These are phyloP conservation scores for Crassisporium funariophilum DNA, from an alignment of 768 basidiomycete species.

Conservation along the genomic window DNA sequence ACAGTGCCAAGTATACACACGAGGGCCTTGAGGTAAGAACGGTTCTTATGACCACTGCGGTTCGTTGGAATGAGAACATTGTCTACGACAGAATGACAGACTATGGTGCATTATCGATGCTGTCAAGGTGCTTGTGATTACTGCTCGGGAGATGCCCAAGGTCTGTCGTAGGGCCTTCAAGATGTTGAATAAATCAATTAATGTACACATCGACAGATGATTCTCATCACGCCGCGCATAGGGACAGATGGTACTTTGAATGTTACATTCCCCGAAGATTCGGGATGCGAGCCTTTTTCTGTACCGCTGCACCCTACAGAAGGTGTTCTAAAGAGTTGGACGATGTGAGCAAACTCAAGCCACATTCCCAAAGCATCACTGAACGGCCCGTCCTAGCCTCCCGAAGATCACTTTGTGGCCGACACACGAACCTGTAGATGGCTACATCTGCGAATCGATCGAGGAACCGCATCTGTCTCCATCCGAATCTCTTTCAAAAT, in stretches of 20 bases:
- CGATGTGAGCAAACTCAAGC: constrained; percentile 47
- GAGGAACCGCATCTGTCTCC: constrained; percentile 38
- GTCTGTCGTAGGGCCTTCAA: constrained; percentile 32
- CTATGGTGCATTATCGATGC: constrained; percentile 70
- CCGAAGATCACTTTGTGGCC: constrained; percentile 54
- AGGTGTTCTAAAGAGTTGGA: constrained; percentile 54
- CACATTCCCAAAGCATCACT: not conserved
- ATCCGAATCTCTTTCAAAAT: constrained; percentile 59
- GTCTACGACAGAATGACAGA: constrained; percentile 81
- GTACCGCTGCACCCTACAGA: constrained; percentile 59
- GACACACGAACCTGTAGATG: constrained; percentile 51
- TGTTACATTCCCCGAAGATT: constrained; percentile 61
- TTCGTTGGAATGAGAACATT: too few species aligned
- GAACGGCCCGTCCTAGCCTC: constrained; percentile 41
- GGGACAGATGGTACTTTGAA: constrained; percentile 48
- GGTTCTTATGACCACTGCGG: too few species aligned
- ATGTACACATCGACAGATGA: constrained; percentile 46
- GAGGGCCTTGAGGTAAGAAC: constrained; percentile 64
- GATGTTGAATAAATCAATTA: constrained; percentile 1
- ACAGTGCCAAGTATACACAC: constrained; percentile 54
- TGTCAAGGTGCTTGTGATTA: constrained; percentile 54
- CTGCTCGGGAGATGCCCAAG: constrained; percentile 66
- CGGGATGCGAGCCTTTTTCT: constrained; percentile 57
- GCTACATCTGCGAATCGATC: constrained; percentile 60
- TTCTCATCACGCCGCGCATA: constrained; percentile 63